Evolutionary conservation across 139 green algal species (phyloP).

Genomic region (Asterochloris erici): DNA sequence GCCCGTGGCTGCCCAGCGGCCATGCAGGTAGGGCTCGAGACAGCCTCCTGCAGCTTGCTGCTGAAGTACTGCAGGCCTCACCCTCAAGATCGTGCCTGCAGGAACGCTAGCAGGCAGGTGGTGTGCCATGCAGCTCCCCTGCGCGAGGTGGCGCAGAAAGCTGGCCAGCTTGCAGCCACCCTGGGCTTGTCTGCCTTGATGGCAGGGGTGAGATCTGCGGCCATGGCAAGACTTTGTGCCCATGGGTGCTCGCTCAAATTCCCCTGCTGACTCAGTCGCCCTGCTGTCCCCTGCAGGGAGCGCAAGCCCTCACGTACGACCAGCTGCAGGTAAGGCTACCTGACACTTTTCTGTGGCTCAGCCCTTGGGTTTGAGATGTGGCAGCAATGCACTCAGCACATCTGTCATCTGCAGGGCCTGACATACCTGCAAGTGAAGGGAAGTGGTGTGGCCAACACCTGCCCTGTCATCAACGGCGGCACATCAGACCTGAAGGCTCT

Average conservation of each 20-base stretch:
- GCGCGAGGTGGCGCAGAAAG: slow-evolving; percentile 29
- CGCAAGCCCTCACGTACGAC: slow-evolving; percentile 90
- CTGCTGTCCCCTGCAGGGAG: slow-evolving; percentile 24
- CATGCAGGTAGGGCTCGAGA: too few relatives aligned
- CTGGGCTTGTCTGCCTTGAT: slow-evolving; percentile 62
- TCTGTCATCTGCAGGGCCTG: slow-evolving; percentile 60
- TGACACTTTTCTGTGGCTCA: neutral
- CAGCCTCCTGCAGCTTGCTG: too few relatives aligned
- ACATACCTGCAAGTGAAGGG: slow-evolving; percentile 99
- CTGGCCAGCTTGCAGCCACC: slow-evolving; percentile 49
- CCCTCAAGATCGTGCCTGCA: slow-evolving; percentile 12
- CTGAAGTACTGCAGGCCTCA: too few relatives aligned
- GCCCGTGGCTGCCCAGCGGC: too few relatives aligned
- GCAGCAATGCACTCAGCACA: neutral
- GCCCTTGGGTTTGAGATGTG: neutral
- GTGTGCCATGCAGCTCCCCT: slow-evolving; percentile 31
- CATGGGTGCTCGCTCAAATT: neutral
- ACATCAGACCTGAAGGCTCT: slow-evolving; percentile 78
- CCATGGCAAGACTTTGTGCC: neutral
- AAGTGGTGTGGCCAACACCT: slow-evolving; percentile 97
- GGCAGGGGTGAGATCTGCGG: slow-evolving; percentile 60
- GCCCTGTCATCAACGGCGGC: slow-evolving; percentile 82
- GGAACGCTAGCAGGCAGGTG: slow-evolving; percentile 20
- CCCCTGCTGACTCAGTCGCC: neutral
- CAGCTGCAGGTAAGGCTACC: slow-evolving; percentile 54